Evolutionary conservation across 2,329 filamentous ascomycete species (phyloP).

Genomic region (Trichoderma breve): DNA sequence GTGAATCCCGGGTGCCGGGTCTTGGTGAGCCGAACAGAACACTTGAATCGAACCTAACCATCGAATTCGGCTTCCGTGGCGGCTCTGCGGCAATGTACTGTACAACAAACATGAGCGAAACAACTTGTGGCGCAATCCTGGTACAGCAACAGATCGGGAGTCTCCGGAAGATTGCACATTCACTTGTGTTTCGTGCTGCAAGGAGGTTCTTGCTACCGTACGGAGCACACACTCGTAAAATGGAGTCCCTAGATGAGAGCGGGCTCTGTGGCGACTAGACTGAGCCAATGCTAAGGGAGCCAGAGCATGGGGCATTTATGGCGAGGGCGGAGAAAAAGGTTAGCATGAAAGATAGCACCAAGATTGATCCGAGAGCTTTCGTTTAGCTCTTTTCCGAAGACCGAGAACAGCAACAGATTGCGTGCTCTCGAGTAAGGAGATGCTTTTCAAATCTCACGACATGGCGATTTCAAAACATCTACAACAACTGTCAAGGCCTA

Average conservation of each 20-base stretch:
- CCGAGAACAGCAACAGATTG: neutral
- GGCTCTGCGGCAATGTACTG: conserved; percentile 8
- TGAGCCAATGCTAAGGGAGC: conserved; percentile 3
- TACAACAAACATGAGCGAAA: neutral
- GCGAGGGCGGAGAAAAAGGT: conserved; percentile 8
- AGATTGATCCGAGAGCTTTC: neutral
- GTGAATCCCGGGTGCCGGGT: conserved; percentile 17
- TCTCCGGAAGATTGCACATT: conserved; percentile 12
- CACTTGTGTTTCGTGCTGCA: neutral
- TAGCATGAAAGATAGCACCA: conserved; percentile 6
- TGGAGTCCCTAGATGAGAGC: neutral
- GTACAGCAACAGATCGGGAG: conserved; percentile 7
- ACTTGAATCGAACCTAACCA: neutral
- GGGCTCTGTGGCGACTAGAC: conserved; percentile 3
- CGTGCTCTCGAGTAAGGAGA: neutral
- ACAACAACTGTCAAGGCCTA: no score
- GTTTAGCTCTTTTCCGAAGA: conserved; percentile 5
- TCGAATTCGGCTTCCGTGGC: conserved; percentile 1
- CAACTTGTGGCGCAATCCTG: neutral
- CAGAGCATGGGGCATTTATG: neutral
- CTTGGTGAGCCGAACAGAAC: conserved; percentile 10
- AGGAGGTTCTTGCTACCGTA: neutral
- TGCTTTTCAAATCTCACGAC: neutral
- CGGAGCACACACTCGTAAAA: neutral
- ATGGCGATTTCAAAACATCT: neutral